Evolutionary conservation across 1,284 basidiomycete genomes (phyloP), one percentile per base, ranked within the genome.

Genomic region (Leccinum pallidistipes): DNA sequence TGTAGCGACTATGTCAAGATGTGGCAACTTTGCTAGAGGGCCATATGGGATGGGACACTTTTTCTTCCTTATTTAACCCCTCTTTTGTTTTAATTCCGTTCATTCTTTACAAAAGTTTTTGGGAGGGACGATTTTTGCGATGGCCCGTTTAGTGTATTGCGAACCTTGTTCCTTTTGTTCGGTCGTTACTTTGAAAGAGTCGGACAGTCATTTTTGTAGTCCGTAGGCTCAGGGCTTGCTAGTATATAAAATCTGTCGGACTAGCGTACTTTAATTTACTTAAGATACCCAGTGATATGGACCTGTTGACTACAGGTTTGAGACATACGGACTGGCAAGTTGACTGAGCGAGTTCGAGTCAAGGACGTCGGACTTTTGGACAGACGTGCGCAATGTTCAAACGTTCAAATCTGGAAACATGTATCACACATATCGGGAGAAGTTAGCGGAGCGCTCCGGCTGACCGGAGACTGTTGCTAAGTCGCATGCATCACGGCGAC

Each of bases 1-100:
- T 43, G 12, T 27, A 66, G 83, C 40, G 82, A 84, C 66, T 85
- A 78, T 29, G 86, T 90, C 61, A 87, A 86, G 76, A 89, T 90
- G 85, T 89, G 85, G 85, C 78, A 80, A 64, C 65, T 76, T 8
- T 79, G 77, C 53, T 76, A 64, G 14, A 47, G 12, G 18, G 11
- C 9, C 24, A 18, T 10, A 18, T 14, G 12, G 11, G 55, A 56
- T 3, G 3, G 31, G 12, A 21, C 16, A n/a, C 11, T 31, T 14
- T 57, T 57, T 24, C 8, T 3, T 16, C 40, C 43, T 27, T 4
- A 34, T 12, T 52, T 32, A 11, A 32, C 6, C 14, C 12, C 40
- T 60, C 38, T 50, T 36, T 64, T 40, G 43, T 24, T 47, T 47
- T 21, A 47, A 47, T 47, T 24, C 3, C 11, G 6, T 24, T 47